These are phyloP conservation scores for Nothopassalora personata DNA, from an alignment of 2,329 filamentous ascomycete species.

Conservation along the genomic window DNA sequence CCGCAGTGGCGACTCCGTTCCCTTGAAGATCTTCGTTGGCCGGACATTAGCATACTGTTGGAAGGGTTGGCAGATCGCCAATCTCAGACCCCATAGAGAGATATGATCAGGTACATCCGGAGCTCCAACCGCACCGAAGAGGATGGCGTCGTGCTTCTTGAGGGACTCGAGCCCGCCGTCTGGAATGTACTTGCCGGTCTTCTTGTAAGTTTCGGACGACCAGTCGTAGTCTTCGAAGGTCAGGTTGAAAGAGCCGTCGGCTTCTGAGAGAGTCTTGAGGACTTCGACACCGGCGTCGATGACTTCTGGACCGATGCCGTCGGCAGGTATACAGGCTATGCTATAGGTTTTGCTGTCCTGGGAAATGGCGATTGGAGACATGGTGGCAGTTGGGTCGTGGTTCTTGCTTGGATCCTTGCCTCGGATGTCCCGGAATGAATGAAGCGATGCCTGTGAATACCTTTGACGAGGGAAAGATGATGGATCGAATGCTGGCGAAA, in stretches of 20 bases:
- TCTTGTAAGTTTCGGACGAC: conserved; percentile 62
- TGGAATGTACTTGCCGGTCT: conserved; percentile 60
- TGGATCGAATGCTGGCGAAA: neutral
- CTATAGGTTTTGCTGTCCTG: conserved; percentile 37
- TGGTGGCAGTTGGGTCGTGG: conserved; percentile 3
- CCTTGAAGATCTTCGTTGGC: conserved; percentile 57
- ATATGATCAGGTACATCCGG: conserved; percentile 49
- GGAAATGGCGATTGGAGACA: conserved; percentile 23
- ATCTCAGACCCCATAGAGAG: conserved; percentile 50
- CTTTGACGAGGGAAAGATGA: neutral
- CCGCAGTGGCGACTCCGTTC: conserved; percentile 54
- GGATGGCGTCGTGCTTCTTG: conserved; percentile 58
- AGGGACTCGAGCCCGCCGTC: conserved; percentile 55
- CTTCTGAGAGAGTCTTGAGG: conserved; percentile 48
- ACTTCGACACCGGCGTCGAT: conserved; percentile 59
- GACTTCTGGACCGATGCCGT: conserved; percentile 66
- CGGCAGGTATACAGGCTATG: conserved; percentile 63
- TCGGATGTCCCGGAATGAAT: neutral
- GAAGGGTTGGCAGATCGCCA: conserved; percentile 52
- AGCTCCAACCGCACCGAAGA: conserved; percentile 64
- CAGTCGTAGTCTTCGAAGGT: conserved; percentile 61
- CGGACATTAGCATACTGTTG: conserved; percentile 55
- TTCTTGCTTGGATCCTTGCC: neutral
- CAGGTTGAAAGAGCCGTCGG: conserved; percentile 52
- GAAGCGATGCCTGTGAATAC: neutral